Evolutionary conservation across 2,329 filamentous ascomycete species (phyloP).

Genomic region (Neofusicoccum parvum): DNA sequence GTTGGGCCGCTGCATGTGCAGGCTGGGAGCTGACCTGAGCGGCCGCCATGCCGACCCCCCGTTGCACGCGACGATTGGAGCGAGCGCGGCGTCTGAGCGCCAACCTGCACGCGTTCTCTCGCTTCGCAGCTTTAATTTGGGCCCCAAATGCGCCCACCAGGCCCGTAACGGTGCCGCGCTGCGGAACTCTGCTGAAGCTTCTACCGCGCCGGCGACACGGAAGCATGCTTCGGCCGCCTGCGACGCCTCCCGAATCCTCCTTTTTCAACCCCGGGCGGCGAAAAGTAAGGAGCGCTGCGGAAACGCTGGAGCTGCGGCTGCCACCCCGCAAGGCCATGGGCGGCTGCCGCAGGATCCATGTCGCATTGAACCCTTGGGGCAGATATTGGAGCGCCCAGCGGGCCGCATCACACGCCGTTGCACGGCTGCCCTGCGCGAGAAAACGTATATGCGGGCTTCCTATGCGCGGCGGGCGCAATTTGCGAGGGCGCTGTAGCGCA

Average conservation of each 20-base stretch:
- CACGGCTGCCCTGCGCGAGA: not conserved
- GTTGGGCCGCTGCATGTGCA: not conserved
- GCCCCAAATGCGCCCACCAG: not conserved
- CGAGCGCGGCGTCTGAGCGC: not conserved
- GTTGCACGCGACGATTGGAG: constrained; percentile 1
- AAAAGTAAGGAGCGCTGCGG: not conserved
- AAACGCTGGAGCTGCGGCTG: not conserved
- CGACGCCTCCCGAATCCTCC: not conserved
- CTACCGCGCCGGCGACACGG: not conserved
- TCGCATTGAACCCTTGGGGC: not conserved
- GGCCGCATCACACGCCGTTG: constrained; percentile 1
- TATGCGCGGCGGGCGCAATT: constrained; percentile 8
- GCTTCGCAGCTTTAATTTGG: constrained; percentile 6
- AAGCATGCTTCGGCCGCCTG: not conserved
- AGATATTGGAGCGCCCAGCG: not conserved
- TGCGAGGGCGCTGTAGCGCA: not conserved
- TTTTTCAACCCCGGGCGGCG: not conserved
- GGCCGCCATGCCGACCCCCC: not conserved
- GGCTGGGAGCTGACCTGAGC: not conserved
- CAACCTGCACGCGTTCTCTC: not conserved
- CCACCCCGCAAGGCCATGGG: not conserved
- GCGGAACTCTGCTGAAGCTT: not conserved
- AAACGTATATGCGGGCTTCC: not conserved
- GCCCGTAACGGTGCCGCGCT: not conserved
- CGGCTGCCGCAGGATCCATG: not conserved